Percentiles rank a stretch among this genome's conserved stretches.
phyloP scores from a whole-genome alignment of 768 basidiomycete genomes.

The Xerocomus potaroensis region DNA sequence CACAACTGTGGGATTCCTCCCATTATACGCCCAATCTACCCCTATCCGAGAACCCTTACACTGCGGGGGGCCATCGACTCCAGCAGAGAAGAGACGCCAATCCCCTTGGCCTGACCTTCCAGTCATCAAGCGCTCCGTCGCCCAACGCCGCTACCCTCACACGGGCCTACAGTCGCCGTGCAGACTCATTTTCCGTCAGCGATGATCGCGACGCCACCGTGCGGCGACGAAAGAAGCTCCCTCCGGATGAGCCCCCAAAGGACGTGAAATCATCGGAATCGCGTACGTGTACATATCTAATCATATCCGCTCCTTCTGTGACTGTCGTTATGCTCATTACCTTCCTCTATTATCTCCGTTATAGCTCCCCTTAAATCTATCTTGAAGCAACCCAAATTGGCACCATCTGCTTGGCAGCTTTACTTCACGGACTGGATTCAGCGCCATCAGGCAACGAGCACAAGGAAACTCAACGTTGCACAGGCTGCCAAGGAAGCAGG shows the following conservation, averaged over 20 bases:
- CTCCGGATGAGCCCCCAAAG: slow-evolving; percentile 28
- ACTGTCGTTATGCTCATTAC: slow-evolving; percentile 29
- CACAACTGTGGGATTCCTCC: slow-evolving; percentile 60
- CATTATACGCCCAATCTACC: slow-evolving; percentile 47
- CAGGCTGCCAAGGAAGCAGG: slow-evolving; percentile 95
- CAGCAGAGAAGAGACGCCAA: slow-evolving; percentile 38
- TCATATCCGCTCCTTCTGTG: slow-evolving; percentile 28
- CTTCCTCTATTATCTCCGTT: slow-evolving; percentile 23
- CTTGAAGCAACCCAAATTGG: slow-evolving; percentile 84
- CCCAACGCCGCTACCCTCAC: slow-evolving; percentile 45
- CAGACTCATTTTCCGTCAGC: slow-evolving; percentile 57
- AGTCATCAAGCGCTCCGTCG: slow-evolving; percentile 69
- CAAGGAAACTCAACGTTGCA: slow-evolving; percentile 88
- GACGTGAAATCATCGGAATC: slow-evolving; percentile 44
- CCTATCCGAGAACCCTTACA: slow-evolving; percentile 38
- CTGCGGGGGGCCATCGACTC: slow-evolving; percentile 37
- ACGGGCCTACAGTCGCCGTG: slow-evolving; percentile 61
- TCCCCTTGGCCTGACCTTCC: slow-evolving; percentile 56
- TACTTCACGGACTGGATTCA: slow-evolving; percentile 97
- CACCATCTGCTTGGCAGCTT: slow-evolving; percentile 93
- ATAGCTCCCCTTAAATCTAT: slow-evolving; percentile 69
- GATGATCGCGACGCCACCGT: slow-evolving; percentile 75
- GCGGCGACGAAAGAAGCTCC: slow-evolving; percentile 48
- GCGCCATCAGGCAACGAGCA: slow-evolving; percentile 72
- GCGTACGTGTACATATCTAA: slow-evolving; percentile 40